phyloP scores from a whole-genome alignment of 192 early-diverging fungal species.

The Gryganskiella cystojenkinii region DNA sequence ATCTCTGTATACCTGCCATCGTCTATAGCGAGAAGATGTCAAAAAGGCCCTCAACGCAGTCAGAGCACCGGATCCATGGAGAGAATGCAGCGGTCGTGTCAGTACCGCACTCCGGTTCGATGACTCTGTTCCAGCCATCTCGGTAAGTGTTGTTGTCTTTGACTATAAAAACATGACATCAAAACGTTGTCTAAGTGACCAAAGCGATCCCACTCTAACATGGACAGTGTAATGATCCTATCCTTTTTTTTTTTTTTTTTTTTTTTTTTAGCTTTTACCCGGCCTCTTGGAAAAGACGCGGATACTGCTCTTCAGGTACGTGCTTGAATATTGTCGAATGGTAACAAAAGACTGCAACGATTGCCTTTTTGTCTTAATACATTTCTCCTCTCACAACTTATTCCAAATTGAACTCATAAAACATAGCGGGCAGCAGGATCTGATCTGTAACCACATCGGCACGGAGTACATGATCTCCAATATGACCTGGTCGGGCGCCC shows the following conservation, averaged over 20 bases:
- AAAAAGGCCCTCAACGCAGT: constrained; percentile 65
- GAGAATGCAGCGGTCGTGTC: constrained; percentile 71
- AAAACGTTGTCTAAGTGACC: no score
- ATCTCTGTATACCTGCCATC: not conserved
- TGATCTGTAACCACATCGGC: constrained; percentile 85
- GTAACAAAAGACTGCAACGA: no score
- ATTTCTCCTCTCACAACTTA: not conserved
- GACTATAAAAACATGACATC: no score
- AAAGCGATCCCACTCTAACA: not conserved
- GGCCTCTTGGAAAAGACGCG: constrained; percentile 63
- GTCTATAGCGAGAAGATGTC: constrained; percentile 61
- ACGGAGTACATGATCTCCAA: constrained; percentile 72
- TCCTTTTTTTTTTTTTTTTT: not conserved
- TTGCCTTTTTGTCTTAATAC: no score
- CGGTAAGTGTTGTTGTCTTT: constrained; percentile 57
- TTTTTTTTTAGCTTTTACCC: constrained; percentile 66
- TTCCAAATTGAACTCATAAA: not conserved
- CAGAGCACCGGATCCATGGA: constrained; percentile 57
- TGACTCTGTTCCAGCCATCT: constrained; percentile 63
- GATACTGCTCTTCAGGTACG: constrained; percentile 74
- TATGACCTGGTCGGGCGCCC: constrained; percentile 71
- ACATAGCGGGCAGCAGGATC: constrained; percentile 77
- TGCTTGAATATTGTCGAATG: not conserved
- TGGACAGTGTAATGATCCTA: not conserved
- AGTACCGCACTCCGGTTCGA: constrained; percentile 55